Conservation (phyloP, 495 filamentous ascomycete species). For the Cryomyces minteri region DNA sequence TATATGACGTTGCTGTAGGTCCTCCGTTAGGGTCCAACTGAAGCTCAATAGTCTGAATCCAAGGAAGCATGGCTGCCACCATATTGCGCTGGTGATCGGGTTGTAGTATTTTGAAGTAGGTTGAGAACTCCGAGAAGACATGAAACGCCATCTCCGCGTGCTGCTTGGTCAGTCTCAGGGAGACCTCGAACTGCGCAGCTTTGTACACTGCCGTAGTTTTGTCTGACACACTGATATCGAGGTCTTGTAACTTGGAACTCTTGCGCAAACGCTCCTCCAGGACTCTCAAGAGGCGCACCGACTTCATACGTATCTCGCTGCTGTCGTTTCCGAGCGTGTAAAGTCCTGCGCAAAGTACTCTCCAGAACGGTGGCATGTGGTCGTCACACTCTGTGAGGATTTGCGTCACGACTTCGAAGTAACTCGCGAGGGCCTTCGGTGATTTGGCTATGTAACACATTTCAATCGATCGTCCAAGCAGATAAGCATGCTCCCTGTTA, state of each 20-base stretch:
- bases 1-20: slow-evolving; percentile 78
- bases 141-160: slow-evolving; percentile 79
- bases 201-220: slow-evolving; percentile 98
- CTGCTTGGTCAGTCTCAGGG: slow-evolving; percentile 70
- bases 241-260: slow-evolving; percentile 83
- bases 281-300: slow-evolving; percentile 62
- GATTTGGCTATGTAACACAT: slow-evolving; percentile 67
- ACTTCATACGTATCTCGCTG: slow-evolving; percentile 72
- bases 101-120: slow-evolving; percentile 72
- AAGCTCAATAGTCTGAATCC: slow-evolving; percentile 88
- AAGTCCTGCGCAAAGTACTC: slow-evolving; percentile 66
- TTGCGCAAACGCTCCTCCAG: slow-evolving; percentile 73
- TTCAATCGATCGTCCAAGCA: slow-evolving; percentile 73
- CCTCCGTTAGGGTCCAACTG: slow-evolving; percentile 89
- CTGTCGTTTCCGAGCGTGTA: slow-evolving; percentile 85
- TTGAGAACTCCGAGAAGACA: slow-evolving; percentile 84
- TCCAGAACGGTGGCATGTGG: slow-evolving; percentile 61
- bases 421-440: slow-evolving; percentile 78
- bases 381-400: slow-evolving; percentile 65
- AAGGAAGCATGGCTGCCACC: slow-evolving; percentile 83
- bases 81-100: slow-evolving; percentile 77
- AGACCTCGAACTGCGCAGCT: slow-evolving; percentile 89
- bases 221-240: slow-evolving; percentile 95
- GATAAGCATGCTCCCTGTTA: slow-evolving; percentile 65
- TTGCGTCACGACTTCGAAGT: slow-evolving; percentile 81